phyloP scores from a whole-genome alignment of 768 basidiomycete species.

The Phlebiopsis gigantea region DNA sequence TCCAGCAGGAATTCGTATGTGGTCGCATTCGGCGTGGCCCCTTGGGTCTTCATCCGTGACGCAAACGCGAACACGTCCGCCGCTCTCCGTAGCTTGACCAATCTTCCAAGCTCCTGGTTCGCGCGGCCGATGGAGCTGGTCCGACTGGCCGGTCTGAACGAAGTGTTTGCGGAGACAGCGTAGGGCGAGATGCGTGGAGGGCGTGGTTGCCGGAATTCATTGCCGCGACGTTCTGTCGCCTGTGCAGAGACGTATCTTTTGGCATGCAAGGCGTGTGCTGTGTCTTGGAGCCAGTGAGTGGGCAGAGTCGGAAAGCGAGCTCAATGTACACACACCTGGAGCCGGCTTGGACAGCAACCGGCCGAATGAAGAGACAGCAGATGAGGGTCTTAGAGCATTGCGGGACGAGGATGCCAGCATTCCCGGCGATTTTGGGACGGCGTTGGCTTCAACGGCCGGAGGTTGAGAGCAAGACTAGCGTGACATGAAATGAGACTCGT shows the following conservation, averaged over 20 bases:
- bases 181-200: background rate
- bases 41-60: constrained; percentile 51
- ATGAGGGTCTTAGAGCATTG: constrained; percentile 15
- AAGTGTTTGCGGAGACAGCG: background rate
- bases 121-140: constrained; percentile 18
- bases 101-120: constrained; percentile 29
- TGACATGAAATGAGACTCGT: background rate
- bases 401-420: constrained; percentile 25
- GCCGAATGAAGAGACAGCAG: background rate
- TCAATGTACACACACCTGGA: constrained; percentile 1
- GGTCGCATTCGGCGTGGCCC: constrained; percentile 45
- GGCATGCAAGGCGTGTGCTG: background rate
- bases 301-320: background rate
- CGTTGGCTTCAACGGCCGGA: background rate
- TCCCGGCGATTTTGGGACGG: background rate
- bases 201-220: background rate
- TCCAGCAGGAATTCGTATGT: constrained; percentile 56
- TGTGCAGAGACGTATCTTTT: constrained; percentile 4
- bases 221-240: background rate
- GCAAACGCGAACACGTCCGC: constrained; percentile 39
- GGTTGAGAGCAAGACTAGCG: constrained; percentile 2
- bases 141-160: constrained; percentile 19
- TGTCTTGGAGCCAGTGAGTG: background rate
- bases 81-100: constrained; percentile 33
- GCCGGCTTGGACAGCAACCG: background rate